Base-by-base conservation (phyloP, 768 basidiomycete genomes). In the Boletus eberwhitei region DNA sequence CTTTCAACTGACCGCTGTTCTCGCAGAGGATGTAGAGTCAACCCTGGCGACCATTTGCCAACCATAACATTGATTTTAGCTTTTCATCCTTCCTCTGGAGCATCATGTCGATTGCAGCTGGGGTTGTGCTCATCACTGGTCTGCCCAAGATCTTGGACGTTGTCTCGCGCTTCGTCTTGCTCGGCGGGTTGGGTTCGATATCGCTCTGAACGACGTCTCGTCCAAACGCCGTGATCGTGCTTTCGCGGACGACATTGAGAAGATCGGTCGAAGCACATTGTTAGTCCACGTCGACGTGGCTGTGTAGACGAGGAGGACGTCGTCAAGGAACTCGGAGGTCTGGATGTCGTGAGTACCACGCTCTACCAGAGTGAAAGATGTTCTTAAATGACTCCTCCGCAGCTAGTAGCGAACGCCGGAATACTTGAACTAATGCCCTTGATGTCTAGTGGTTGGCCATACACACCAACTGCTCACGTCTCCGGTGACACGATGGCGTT, bases 261-360 rank as follows among this genome's bases (percentile, higher is more conserved):
- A 40, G 12, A 22, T 40, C 8, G 54, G 58, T 17, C 55, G 59
- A 19, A 61, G 60, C 31, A 62, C 64, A 0, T 35, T 59, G 5
- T 19, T 59, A n/a, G n/a, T n/a, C 0, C 37, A 64, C 3, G 78
- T 68, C 0, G 77, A 81, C 55, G 75, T 81, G 4, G 67, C 70
- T 8, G 45, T 8, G 45, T 63, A 0, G 79, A 81, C 44, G 57
- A 54, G 2, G 68, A 78, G 5, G 55, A 56, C 3, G 63, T 64
- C 16, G 66, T 64, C 16, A 45, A 60, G 5, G 60, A 59, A 29
- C 61, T 80, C 5, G 79, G 79, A 1, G 62, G 73, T 5, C 58
- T 82, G 24, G 77, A 81, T 56, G 77, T 79, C 22, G 80, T 79
- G 45, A 59, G 79, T 60, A 35, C 8, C 29, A 5, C 2, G 26